Evolutionary conservation across 345 rosid species (phyloP).

Genomic region (Ceriops tagal): DNA sequence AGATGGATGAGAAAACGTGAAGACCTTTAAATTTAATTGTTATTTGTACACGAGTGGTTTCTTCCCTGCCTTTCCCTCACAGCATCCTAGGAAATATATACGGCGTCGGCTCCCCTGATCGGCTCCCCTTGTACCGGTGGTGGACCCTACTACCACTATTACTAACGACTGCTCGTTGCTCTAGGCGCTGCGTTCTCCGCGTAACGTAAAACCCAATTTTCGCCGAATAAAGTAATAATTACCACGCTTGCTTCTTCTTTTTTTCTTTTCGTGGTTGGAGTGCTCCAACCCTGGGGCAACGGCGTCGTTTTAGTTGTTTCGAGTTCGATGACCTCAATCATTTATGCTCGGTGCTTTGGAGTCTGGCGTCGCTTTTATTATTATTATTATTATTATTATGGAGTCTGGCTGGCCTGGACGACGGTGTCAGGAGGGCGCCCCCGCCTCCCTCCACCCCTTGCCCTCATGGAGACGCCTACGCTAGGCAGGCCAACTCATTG

Average conservation of each 20-base stretch:
- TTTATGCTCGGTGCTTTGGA: too few species aligned
- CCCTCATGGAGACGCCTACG: too few species aligned
- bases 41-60: too few species aligned
- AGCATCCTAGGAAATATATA: too few species aligned
- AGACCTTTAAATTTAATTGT: slow-evolving; percentile 13
- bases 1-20: not conserved
- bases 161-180: too few species aligned
- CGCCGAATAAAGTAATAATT: not conserved
- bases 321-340: too few species aligned
- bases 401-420: not conserved
- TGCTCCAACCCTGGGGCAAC: too few species aligned
- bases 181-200: not conserved
- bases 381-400: too few species aligned
- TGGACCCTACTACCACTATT: not conserved
- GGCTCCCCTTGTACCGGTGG: not conserved
- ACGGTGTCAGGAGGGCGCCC: not conserved
- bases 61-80: too few species aligned
- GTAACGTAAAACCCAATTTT: not conserved
- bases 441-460: not conserved
- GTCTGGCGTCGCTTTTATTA: too few species aligned
- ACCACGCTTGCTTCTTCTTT: not conserved
- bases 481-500: not conserved
- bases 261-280: not conserved
- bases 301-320: too few species aligned
- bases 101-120: too few species aligned